A percentile compares a stretch with the other conserved stretches of the same genome.
These are phyloP conservation scores for Beauveria brongniartii DNA, from an alignment of 2,329 filamentous ascomycete species.

Conservation along the genomic window DNA sequence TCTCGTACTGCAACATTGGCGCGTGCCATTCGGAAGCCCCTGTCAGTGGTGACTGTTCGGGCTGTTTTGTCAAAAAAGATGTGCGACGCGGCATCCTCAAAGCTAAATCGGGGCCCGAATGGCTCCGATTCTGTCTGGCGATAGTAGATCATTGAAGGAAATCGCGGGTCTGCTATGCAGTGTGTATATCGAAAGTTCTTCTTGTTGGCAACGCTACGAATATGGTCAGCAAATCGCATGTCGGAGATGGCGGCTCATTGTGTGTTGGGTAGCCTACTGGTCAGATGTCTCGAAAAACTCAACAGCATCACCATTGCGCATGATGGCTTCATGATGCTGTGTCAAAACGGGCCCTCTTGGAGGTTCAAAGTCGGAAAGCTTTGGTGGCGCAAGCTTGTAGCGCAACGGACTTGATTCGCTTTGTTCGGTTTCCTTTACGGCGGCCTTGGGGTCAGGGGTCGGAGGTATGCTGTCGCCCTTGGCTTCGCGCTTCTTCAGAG, in stretches of 20 bases:
- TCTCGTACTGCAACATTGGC: conserved; percentile 87
- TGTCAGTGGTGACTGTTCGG: conserved; percentile 75
- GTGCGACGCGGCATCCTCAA: conserved; percentile 81
- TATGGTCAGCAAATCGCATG: not conserved
- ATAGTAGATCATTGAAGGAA: conserved; percentile 82
- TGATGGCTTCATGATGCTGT: conserved; percentile 44
- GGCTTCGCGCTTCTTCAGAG: conserved; percentile 60
- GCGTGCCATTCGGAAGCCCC: conserved; percentile 84
- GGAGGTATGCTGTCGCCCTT: conserved; percentile 48
- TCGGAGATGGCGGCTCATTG: not conserved
- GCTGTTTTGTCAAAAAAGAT: conserved; percentile 75
- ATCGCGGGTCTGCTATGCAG: conserved; percentile 81
- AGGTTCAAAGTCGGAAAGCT: conserved; percentile 52
- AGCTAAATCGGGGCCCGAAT: conserved; percentile 77
- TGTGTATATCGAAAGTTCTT: conserved; percentile 81
- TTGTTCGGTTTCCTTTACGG: conserved; percentile 24
- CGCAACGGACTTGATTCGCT: conserved; percentile 45
- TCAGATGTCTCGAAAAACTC: conserved; percentile 57
- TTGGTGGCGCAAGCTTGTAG: conserved; percentile 58
- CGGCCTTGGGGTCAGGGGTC: conserved; percentile 47
- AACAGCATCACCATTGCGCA: conserved; percentile 40
- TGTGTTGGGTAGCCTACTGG: conserved; percentile 38
- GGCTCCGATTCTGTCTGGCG: conserved; percentile 81
- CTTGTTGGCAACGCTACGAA: conserved; percentile 50
- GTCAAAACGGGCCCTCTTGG: conserved; percentile 50